Evolutionary conservation across 2,329 filamentous ascomycete genomes (phyloP).

Genomic region (Diaporthe caulivora): DNA sequence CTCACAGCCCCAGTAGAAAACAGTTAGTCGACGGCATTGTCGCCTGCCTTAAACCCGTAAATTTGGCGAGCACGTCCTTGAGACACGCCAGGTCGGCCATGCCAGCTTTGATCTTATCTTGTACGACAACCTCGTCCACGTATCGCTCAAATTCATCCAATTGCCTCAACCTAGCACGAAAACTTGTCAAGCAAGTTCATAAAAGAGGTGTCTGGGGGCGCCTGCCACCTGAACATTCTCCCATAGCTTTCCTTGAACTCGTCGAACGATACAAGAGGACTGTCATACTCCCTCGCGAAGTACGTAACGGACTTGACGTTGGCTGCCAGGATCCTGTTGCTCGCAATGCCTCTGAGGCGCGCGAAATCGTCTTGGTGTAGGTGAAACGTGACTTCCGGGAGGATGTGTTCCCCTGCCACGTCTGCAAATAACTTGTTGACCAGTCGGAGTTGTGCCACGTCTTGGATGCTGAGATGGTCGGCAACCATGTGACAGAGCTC

Average conservation of each 20-base stretch:
- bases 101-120: neutral
- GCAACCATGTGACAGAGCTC: slow-evolving; percentile 16
- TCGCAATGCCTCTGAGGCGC: neutral
- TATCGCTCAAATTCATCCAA: neutral
- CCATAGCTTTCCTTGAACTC: neutral
- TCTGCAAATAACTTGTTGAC: neutral
- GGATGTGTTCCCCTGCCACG: neutral
- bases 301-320: neutral
- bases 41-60: neutral
- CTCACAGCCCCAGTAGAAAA: neutral
- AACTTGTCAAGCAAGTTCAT: neutral
- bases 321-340: neutral
- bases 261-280: neutral
- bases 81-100: neutral
- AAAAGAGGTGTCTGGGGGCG: too few species aligned
- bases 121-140: neutral
- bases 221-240: neutral
- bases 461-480: neutral
- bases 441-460: neutral
- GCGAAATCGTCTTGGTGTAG: neutral
- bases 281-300: neutral
- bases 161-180: neutral
- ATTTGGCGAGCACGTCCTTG: neutral
- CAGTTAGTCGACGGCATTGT: neutral
- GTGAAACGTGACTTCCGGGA: neutral